Evolutionary conservation across 352 stramenopile species (phyloP), one percentile per base, ranked within the genome.

Genomic region (Pythium phragmitis): DNA sequence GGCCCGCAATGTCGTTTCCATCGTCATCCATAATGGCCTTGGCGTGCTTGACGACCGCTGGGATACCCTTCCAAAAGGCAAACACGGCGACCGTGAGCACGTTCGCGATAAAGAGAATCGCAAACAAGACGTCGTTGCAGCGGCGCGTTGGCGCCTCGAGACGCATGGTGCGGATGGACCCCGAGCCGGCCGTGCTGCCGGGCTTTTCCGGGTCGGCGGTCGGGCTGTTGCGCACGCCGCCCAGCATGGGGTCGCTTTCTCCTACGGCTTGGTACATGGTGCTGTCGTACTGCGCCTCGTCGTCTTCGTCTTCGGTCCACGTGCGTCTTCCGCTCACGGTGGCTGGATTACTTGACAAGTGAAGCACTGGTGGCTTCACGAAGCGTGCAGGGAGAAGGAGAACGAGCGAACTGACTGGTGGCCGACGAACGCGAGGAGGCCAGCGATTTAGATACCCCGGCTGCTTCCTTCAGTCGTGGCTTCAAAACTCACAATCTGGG

Each of bases 171-270:
- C 78, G 79, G 57, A 91, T 80, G 16, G 80, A 79, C 49, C 68
- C 68, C 13, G 80, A 76, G 66, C 73, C 75, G 36, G 63, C 61
- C 26, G 48, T 48, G 13, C 48, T 48, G 13, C 48, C 43, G 30
- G 55, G 60, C 54, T 73, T 73, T 13, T 39, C 34, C 1, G 34
- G 7, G 36, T 61, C 63, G 26, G 45, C 30, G 19, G 57, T 56
- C 26, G 75, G 77, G 62, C 72, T 82, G 60, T 63, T 60, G 13
- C 3, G 39, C 42, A 52, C 64, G 19, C 52, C 67, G 2, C 47
- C 54, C 63, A 95, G 82, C 84, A 95, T 95, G 16, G 86, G 86
- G 23, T 95, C 86, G 3, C 70, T 77, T 71, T 95, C 84, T 39
- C 34, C 34, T 37, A 71, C 77, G 55, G 87, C 73, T 37, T 88